Percentiles rank a stretch among this genome's conserved stretches.
Conservation (phyloP, 2,329 filamentous ascomycete species). For the Pseudonectria buxi region DNA sequence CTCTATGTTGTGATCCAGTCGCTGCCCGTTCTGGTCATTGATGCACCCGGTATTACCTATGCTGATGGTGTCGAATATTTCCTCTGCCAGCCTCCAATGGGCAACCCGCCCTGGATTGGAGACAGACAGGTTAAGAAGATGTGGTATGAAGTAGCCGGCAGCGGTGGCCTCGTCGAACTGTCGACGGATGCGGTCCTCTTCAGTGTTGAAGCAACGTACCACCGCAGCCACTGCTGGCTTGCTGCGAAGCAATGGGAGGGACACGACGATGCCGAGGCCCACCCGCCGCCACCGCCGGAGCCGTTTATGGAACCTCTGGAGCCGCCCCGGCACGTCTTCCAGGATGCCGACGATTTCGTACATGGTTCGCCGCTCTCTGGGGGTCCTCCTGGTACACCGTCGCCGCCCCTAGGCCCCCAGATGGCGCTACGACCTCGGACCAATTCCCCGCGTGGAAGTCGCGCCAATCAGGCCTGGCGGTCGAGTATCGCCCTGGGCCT, state of each 20-base stretch:
- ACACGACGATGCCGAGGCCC: conserved; percentile 20
- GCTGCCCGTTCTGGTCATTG: conserved; percentile 69
- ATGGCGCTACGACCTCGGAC: conserved; percentile 32
- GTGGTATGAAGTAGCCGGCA: conserved; percentile 69
- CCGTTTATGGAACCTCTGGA: conserved; percentile 32
- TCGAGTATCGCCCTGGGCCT: conserved; percentile 39
- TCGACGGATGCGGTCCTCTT: conserved; percentile 55
- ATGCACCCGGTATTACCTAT: conserved; percentile 62
- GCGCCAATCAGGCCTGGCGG: conserved; percentile 29
- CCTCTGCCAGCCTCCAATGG: conserved; percentile 67
- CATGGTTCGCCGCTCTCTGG: conserved; percentile 23
- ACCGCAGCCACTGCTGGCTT: conserved; percentile 51
- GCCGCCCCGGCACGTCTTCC: conserved; percentile 32
- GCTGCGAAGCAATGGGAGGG: conserved; percentile 46
- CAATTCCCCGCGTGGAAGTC: conserved; percentile 30
- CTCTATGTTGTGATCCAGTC: conserved; percentile 72
- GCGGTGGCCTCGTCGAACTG: conserved; percentile 49
- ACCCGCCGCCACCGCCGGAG: conserved; percentile 21
- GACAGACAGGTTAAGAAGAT: conserved; percentile 56
- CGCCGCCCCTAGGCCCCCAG: conserved; percentile 18
- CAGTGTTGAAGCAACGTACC: conserved; percentile 54
- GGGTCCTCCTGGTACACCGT: conserved; percentile 13
- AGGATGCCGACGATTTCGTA: conserved; percentile 21
- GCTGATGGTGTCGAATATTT: conserved; percentile 76
- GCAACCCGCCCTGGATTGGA: conserved; percentile 67